A percentile compares a stretch with the other conserved stretches of the same genome.
phyloP scores from a whole-genome alignment of 2,329 filamentous ascomycete species.

The Exophiala oligosperma region DNA sequence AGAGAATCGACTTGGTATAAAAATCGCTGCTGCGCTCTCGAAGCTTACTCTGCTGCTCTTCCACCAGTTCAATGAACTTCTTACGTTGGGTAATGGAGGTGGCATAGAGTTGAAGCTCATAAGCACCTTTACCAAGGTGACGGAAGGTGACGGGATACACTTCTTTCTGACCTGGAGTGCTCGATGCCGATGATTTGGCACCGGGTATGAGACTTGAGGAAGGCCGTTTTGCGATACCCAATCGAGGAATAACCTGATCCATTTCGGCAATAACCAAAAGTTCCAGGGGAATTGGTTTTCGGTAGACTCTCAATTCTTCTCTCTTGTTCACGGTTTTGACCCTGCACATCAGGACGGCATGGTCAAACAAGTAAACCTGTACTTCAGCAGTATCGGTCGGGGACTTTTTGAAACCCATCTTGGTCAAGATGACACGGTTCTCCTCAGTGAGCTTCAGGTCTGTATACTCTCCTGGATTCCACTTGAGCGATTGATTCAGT shows the following conservation, averaged over 20 bases:
- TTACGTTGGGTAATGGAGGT: constrained; percentile 81
- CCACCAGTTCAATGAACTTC: constrained; percentile 97
- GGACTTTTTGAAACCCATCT: constrained; percentile 89
- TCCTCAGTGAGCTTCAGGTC: constrained; percentile 94
- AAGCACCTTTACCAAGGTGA: constrained; percentile 92
- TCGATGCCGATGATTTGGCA: constrained; percentile 51
- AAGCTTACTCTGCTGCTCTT: constrained; percentile 82
- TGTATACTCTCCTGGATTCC: constrained; percentile 84
- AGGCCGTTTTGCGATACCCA: constrained; percentile 78
- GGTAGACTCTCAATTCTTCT: constrained; percentile 93
- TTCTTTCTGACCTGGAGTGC: constrained; percentile 60
- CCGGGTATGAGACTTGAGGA: constrained; percentile 79
- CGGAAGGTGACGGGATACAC: constrained; percentile 95
- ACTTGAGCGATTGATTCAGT: constrained; percentile 87
- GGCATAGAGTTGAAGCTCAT: constrained; percentile 86
- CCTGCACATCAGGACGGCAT: constrained; percentile 86
- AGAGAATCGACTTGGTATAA: constrained; percentile 67
- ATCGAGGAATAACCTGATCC: constrained; percentile 86
- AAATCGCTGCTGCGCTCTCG: constrained; percentile 70
- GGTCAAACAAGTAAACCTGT: constrained; percentile 93
- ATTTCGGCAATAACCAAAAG: constrained; percentile 92
- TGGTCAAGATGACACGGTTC: constrained; percentile 88
- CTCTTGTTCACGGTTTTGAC: constrained; percentile 90
- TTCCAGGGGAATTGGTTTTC: constrained; percentile 91
- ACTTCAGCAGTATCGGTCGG: constrained; percentile 87